phyloP scores from a whole-genome alignment of 371 early-diverging fungal genomes.

The Umbelopsis sp. region DNA sequence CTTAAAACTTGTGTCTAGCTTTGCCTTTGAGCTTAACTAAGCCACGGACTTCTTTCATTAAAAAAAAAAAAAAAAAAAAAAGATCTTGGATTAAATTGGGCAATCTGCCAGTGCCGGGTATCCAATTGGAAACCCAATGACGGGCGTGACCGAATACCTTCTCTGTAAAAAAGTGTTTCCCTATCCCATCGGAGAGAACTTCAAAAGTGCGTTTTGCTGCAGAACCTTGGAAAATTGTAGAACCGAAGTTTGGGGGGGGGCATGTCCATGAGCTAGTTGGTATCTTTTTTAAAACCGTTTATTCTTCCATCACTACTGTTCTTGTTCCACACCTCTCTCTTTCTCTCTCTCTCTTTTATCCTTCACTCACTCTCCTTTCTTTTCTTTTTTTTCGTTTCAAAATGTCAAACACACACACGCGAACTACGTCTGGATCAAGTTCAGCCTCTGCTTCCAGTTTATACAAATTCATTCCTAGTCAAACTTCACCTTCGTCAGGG shows the following conservation, averaged over 20 bases:
- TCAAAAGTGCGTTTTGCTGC: not conserved
- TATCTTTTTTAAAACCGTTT: too few species aligned
- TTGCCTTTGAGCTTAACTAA: slow-evolving; percentile 59
- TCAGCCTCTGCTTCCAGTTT: not conserved
- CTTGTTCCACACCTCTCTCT: slow-evolving; percentile 7
- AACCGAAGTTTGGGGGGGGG: not conserved
- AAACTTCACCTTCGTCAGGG: slow-evolving; percentile 26
- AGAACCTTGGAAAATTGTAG: slow-evolving; percentile 19
- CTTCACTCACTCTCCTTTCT: not conserved
- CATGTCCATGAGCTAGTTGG: too few species aligned
- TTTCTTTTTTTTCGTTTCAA: not conserved
- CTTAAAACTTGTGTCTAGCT: slow-evolving; percentile 59
- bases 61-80: not conserved
- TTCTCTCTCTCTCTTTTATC: slow-evolving; percentile 9
- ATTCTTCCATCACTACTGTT: not conserved
- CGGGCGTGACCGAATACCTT: slow-evolving; percentile 9
- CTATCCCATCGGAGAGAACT: not conserved
- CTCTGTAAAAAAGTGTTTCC: not conserved
- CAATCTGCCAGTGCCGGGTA: slow-evolving; percentile 4
- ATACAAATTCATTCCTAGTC: slow-evolving; percentile 18
- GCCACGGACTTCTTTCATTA: not conserved
- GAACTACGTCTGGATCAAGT: slow-evolving; percentile 1
- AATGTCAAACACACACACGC: slow-evolving; percentile 4
- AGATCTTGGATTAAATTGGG: not conserved
- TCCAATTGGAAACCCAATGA: slow-evolving; percentile 4